These are phyloP conservation scores for Gardenia jasminoides DNA, from an alignment of 257 asterid species.

Conservation along the genomic window DNA sequence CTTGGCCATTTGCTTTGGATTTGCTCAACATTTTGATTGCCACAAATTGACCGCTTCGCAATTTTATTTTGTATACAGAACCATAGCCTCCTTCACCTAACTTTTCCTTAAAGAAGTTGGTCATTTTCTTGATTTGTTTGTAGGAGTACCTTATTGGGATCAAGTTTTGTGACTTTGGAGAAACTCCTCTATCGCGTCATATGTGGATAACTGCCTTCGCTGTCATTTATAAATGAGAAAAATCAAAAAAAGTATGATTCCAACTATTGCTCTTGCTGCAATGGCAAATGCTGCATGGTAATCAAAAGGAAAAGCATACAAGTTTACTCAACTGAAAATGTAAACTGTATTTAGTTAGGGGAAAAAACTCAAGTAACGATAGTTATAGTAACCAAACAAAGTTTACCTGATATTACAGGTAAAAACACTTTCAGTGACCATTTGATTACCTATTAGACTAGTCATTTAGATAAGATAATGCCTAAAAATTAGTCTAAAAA, in stretches of 20 bases:
- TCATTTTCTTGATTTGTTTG: neutral
- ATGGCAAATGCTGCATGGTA: neutral
- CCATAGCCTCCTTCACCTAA: slow-evolving; percentile 5
- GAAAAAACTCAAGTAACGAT: too few relatives aligned
- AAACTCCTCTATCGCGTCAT: neutral
- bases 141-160: neutral
- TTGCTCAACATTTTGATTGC: neutral
- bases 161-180: neutral
- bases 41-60: neutral
- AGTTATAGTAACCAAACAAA: too few relatives aligned
- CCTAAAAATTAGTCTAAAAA: too few relatives aligned
- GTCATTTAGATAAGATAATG: too few relatives aligned
- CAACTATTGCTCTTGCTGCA: neutral
- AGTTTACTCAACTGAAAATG: too few relatives aligned
- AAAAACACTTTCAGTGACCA: too few relatives aligned
- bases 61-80: neutral
- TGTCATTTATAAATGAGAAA: neutral
- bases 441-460: too few relatives aligned
- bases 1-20: neutral
- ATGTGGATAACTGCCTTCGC: neutral
- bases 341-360: too few relatives aligned
- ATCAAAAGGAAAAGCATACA: neutral
- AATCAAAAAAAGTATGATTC: neutral
- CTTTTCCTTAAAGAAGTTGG: neutral
- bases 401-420: too few relatives aligned